phyloP scores from a whole-genome alignment of 2,329 filamentous ascomycete genomes.

The Ceratocystiopsis sp. region DNA sequence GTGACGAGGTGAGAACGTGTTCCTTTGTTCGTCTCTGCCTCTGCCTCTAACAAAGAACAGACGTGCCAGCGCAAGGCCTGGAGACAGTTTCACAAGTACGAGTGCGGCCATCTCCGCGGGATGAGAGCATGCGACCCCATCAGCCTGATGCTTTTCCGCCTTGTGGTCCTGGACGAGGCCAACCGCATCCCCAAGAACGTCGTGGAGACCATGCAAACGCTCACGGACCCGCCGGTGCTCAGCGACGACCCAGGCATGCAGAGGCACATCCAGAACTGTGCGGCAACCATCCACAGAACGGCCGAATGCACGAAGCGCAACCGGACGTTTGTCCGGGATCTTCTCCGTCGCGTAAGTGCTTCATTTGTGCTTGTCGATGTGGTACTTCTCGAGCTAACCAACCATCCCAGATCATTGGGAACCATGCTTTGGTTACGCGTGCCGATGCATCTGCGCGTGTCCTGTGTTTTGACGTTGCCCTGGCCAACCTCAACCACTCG shows the following conservation, averaged over 20 bases:
- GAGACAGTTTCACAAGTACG: slow-evolving; percentile 15
- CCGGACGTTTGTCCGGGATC: background rate
- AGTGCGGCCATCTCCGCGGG: slow-evolving; percentile 13
- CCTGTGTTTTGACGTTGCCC: slow-evolving; percentile 14
- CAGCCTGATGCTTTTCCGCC: slow-evolving; percentile 11
- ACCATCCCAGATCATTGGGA: slow-evolving; percentile 4
- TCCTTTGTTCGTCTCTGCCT: background rate
- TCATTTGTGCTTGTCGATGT: background rate
- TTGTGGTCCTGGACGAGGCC: slow-evolving; percentile 13
- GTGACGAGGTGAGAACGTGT: slow-evolving; percentile 11
- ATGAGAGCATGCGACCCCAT: slow-evolving; percentile 1
- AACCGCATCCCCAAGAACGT: slow-evolving; percentile 7
- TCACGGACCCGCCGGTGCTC: background rate
- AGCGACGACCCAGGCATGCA: background rate
- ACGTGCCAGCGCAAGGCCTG: slow-evolving; percentile 15
- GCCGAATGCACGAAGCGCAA: background rate
- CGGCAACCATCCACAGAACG: background rate
- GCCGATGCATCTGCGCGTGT: slow-evolving; percentile 1
- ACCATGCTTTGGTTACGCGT: background rate
- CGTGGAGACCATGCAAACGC: background rate
- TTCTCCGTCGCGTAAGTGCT: slow-evolving; percentile 1
- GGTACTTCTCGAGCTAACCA: no score
- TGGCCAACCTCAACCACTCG: slow-evolving; percentile 19
- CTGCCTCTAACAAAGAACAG: slow-evolving; percentile 5
- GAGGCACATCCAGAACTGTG: slow-evolving; percentile 3